A percentile compares a stretch with the other conserved stretches of the same genome.
These are phyloP conservation scores for Monosporascus cannonballus DNA, from an alignment of 2,329 filamentous ascomycete genomes.

Conservation along the genomic window DNA sequence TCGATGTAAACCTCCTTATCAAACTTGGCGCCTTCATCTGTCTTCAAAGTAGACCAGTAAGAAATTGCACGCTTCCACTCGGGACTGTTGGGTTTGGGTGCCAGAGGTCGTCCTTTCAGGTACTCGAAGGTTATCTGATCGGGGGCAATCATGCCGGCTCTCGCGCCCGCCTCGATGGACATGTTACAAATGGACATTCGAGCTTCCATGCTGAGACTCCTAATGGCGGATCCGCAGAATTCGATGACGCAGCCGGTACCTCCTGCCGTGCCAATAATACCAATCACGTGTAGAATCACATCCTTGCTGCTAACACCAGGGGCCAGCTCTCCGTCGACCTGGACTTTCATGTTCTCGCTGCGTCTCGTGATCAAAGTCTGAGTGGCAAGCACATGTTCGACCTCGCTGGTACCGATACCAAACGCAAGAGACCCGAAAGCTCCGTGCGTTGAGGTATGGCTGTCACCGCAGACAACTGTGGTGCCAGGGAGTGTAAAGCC, in stretches of 20 bases:
- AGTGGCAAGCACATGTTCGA: conserved; percentile 95
- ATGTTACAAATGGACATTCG: conserved; percentile 99
- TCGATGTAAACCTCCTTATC: conserved; percentile 87
- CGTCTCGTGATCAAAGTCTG: conserved; percentile 91
- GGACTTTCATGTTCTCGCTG: conserved; percentile 98
- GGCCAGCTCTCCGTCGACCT: conserved; percentile 84
- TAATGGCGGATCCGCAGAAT: conserved; percentile 93
- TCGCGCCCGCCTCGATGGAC: conserved; percentile 93
- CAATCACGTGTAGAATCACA: conserved; percentile 87
- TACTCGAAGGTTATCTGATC: conserved; percentile 94
- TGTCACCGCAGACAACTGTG: conserved; percentile 96
- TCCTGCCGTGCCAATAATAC: conserved; percentile 88
- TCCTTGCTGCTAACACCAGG: conserved; percentile 96
- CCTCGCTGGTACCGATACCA: conserved; percentile 96
- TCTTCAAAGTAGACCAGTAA: conserved; percentile 83
- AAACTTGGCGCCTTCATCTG: conserved; percentile 82
- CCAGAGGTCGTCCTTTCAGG: conserved; percentile 83
- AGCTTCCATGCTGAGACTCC: conserved; percentile 86
- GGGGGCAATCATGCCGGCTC: conserved; percentile 94
- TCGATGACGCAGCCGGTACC: conserved; percentile 94
- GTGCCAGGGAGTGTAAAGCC: conserved; percentile 97
- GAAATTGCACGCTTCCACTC: conserved; percentile 85
- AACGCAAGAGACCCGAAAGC: conserved; percentile 93
- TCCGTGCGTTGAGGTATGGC: conserved; percentile 95
- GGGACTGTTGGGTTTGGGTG: conserved; percentile 74